These are phyloP conservation scores for Chalara sp. DNA, from an alignment of 2,329 filamentous ascomycete genomes.

Conservation along the genomic window DNA sequence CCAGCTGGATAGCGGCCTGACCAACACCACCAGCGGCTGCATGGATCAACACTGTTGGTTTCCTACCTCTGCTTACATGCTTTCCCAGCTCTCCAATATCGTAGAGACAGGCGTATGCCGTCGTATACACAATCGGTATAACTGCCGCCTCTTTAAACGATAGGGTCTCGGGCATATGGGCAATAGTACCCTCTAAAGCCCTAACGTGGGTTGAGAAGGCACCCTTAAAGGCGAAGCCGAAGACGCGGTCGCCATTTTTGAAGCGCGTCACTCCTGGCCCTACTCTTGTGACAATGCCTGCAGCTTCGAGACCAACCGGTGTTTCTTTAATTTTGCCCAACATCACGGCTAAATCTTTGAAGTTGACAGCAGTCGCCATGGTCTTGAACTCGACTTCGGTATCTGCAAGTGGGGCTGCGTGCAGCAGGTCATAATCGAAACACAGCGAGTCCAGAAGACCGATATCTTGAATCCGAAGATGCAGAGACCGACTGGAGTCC, in stretches of 20 bases:
- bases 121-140: constrained; percentile 4
- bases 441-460: too few relatives aligned
- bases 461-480: too few relatives aligned
- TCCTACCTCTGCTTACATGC: constrained; percentile 3
- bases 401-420: too few relatives aligned
- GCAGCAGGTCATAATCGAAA: too few relatives aligned
- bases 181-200: constrained; percentile 10
- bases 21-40: constrained; percentile 26
- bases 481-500: too few relatives aligned
- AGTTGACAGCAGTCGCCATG: too few relatives aligned
- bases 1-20: constrained; percentile 25
- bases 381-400: too few relatives aligned
- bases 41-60: constrained; percentile 23
- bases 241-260: constrained; percentile 19
- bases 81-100: constrained; percentile 3
- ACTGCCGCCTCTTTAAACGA: constrained; percentile 35
- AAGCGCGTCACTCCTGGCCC: constrained; percentile 17
- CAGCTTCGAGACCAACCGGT: constrained; percentile 7
- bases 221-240: constrained; percentile 25
- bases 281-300: constrained; percentile 20
- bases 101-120: constrained; percentile 1
- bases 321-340: too few relatives aligned
- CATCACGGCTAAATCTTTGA: too few relatives aligned
- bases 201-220: constrained; percentile 5
- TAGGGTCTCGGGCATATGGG: constrained; percentile 36